Base-by-base conservation (phyloP, 768 basidiomycete species). In the Holtermanniella nyarrowii region DNA sequence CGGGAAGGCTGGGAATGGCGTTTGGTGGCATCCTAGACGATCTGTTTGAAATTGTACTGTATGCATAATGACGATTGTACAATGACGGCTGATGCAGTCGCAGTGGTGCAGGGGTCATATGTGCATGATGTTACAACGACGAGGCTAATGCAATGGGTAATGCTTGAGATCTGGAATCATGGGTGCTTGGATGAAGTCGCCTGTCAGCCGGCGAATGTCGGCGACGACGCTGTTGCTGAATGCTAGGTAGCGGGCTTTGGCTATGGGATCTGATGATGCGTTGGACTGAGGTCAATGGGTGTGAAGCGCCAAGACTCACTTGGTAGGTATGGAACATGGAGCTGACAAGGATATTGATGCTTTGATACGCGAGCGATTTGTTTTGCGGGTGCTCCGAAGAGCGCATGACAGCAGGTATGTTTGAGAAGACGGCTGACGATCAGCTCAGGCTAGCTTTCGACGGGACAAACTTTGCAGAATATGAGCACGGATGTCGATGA, bases 11-110 rank as follows among this genome's bases (percentile, higher is more conserved):
- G 76, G 79, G 11, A 84, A 83, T 0, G 68, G 79, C 27, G 57
- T 64, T 23, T 85, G 80, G 78, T 93, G 88, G 69, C 65, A 58
- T 53, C 68, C 68, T 10, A 31, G 67, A 24, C 46, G 65, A 31
- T 61, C 53, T 25, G 55, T 50, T n/a, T 65, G 49, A 43, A 24
- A 24, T 20, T 42, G 47, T 25, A 52, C 22, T 16, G 16, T 37
- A 37, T 37, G 16, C 31, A 37, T 7, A 7, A 37, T 7, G 31
- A 7, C 10, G 16, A 16, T 7, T 37, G 16, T 37, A 37, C 31
- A 37, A 37, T 16, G 16, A 16, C 16, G 16, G 31, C 16, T 37
- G 31, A n/a, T n/a, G n/a, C n/a, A n/a, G n/a, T n/a, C n/a, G n/a
- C n/a, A n/a, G n/a, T n/a, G n/a, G n/a, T n/a, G n/a, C n/a, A n/a